Evolutionary conservation across 345 rosid species (phyloP), one percentile per base, ranked within the genome.

Genomic region (Erodium maritimum): DNA sequence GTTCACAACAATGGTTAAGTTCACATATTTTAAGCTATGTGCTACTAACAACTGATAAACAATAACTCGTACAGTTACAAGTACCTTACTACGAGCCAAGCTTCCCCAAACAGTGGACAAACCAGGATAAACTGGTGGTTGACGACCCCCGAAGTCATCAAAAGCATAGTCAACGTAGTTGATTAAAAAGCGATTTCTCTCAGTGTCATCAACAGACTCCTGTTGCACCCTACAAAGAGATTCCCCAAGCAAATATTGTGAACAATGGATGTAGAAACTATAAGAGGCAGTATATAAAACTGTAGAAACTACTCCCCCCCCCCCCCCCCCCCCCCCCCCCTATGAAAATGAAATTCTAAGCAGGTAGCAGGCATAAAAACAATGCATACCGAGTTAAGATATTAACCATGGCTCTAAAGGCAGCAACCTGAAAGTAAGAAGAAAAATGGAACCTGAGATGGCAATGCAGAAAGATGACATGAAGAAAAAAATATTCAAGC

Each of bases 101-200:
- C 99, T 93, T 61, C 99, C 96, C 96, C 96, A 93, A 48, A 93
- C 99, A 33, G 96, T 90, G 54, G 95, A 85, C 73, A 93, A 77
- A 61, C 99, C 99, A 52, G 99, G 95, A 77, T 93, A 93, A 64
- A 93, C 99, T 0, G 99, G 96, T 66, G 94, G 84, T 60, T 93
- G 99, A 70, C 86, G 91, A 68, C 99, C 95, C 61, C 95, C 99
- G 82, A 93, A 93, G 73, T 93, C 99, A 82, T 93, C 96, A 76
- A 93, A 93, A 66, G 94, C 90, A 75, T 77, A 86, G 80, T 93
- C 99, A 52, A 86, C 95, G 62, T 81, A 93, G 76, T 85, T 85
- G 66, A 89, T 95, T 58, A 93, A 89, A 74, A 82, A 89, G 60
- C 94, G 94, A 73, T 93, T 93, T 61, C 99, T 74, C 62, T 88